Conservation (phyloP, 257 asterid genomes). For the Nicotiana otophora region DNA sequence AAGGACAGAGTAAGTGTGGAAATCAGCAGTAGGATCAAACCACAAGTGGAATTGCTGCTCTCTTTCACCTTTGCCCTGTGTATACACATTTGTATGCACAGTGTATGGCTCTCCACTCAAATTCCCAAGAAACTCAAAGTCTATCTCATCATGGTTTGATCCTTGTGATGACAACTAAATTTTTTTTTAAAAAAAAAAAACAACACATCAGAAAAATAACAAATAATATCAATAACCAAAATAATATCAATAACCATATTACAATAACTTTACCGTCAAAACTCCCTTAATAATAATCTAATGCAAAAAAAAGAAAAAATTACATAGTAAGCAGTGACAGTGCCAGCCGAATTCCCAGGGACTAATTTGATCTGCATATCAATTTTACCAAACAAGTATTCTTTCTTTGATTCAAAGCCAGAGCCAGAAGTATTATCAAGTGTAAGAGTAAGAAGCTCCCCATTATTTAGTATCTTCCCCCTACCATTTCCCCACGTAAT, state of each 20-base stretch:
- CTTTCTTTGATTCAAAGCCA: conserved; percentile 54
- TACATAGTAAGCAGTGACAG: conserved; percentile 63
- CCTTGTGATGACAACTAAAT: conserved; percentile 55
- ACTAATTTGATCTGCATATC: conserved; percentile 53
- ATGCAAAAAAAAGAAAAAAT: neutral
- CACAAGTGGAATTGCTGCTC: conserved; percentile 68
- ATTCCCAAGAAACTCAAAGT: conserved; percentile 72
- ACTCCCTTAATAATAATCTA: neutral
- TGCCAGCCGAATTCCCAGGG: conserved; percentile 69
- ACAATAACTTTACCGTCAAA: too few species aligned
- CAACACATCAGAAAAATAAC: neutral
- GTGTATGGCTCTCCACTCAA: conserved; percentile 56
- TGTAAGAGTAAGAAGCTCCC: conserved; percentile 48
- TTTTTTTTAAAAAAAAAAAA: neutral
- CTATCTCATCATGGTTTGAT: conserved; percentile 57
- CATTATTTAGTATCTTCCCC: conserved; percentile 52
- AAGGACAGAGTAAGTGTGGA: conserved; percentile 41
- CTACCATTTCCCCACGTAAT: conserved; percentile 53
- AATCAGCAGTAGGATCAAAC: conserved; percentile 62
- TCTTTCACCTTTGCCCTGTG: conserved; percentile 51
- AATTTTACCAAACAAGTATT: conserved; percentile 39
- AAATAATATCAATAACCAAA: neutral
- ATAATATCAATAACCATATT: neutral
- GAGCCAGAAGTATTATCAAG: conserved; percentile 52
- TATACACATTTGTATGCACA: conserved; percentile 57